Conservation (phyloP, 2,329 filamentous ascomycete species). For the Ilyonectria sp. region DNA sequence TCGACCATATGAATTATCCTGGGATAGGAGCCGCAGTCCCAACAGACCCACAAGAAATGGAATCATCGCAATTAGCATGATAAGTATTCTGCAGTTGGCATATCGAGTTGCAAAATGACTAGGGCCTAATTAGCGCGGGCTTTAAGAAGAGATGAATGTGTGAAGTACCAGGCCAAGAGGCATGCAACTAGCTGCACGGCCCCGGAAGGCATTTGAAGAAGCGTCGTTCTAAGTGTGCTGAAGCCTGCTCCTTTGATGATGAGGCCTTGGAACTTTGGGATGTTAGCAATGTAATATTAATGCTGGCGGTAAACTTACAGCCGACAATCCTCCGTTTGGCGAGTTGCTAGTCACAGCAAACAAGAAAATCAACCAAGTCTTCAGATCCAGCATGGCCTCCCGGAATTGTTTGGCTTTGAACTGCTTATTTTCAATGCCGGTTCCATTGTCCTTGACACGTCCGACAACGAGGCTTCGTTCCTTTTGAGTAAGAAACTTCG, state of each 20-base stretch:
- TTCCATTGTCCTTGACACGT: slow-evolving; percentile 65
- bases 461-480: slow-evolving; percentile 65
- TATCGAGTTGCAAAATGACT: slow-evolving; percentile 34
- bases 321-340: slow-evolving; percentile 65
- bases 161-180: slow-evolving; percentile 31
- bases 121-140: background rate
- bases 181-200: slow-evolving; percentile 37
- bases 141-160: background rate
- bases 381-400: slow-evolving; percentile 66
- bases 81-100: slow-evolving; percentile 26
- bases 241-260: slow-evolving; percentile 45
- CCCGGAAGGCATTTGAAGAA: slow-evolving; percentile 37
- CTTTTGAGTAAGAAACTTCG: slow-evolving; percentile 61
- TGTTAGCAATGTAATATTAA: slow-evolving; percentile 27
- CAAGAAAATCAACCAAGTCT: slow-evolving; percentile 73
- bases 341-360: slow-evolving; percentile 67
- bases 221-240: slow-evolving; percentile 31
- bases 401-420: slow-evolving; percentile 63
- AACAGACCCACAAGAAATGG: slow-evolving; percentile 35
- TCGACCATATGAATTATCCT: slow-evolving; percentile 35
- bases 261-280: slow-evolving; percentile 39
- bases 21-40: slow-evolving; percentile 28
- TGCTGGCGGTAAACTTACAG: slow-evolving; percentile 14
- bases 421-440: slow-evolving; percentile 66
- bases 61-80: slow-evolving; percentile 28